These are phyloP conservation scores for Fagus crenata DNA, from an alignment of 306 rosid genomes.

Conservation along the genomic window DNA sequence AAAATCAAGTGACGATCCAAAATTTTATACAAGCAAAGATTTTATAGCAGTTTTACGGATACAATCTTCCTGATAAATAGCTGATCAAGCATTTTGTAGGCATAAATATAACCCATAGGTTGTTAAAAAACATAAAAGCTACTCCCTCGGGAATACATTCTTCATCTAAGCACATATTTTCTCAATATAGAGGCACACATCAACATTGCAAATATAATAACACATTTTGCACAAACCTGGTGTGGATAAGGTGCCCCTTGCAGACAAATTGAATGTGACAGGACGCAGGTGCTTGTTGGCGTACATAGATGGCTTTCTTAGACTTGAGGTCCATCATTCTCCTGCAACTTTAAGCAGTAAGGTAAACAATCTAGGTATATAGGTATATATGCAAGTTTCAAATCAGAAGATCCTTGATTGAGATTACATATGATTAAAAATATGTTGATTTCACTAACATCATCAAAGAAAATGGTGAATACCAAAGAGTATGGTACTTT, in stretches of 20 bases:
- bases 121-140: slow-evolving; percentile 5
- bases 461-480: background rate
- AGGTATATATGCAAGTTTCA: slow-evolving; percentile 14
- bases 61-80: slow-evolving; percentile 11
- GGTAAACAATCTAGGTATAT: slow-evolving; percentile 1
- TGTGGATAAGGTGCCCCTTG: slow-evolving; percentile 67
- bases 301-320: slow-evolving; percentile 74
- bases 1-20: slow-evolving; percentile 15
- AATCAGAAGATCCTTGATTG: background rate
- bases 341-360: slow-evolving; percentile 53
- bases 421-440: background rate
- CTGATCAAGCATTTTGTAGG: slow-evolving; percentile 15
- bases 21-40: slow-evolving; percentile 8
- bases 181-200: background rate
- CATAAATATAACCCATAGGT: slow-evolving; percentile 8
- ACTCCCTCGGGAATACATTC: slow-evolving; percentile 7
- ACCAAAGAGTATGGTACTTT: background rate
- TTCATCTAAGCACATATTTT: background rate
- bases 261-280: slow-evolving; percentile 76
- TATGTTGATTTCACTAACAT: slow-evolving; percentile 20
- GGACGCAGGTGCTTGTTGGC: slow-evolving; percentile 60
- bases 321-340: slow-evolving; percentile 66
- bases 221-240: slow-evolving; percentile 53
- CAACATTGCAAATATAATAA: background rate
- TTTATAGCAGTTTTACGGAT: slow-evolving; percentile 3